These are phyloP conservation scores for Quaeritorhiza haematococci DNA, from an alignment of 371 early-diverging fungal genomes.

Conservation along the genomic window DNA sequence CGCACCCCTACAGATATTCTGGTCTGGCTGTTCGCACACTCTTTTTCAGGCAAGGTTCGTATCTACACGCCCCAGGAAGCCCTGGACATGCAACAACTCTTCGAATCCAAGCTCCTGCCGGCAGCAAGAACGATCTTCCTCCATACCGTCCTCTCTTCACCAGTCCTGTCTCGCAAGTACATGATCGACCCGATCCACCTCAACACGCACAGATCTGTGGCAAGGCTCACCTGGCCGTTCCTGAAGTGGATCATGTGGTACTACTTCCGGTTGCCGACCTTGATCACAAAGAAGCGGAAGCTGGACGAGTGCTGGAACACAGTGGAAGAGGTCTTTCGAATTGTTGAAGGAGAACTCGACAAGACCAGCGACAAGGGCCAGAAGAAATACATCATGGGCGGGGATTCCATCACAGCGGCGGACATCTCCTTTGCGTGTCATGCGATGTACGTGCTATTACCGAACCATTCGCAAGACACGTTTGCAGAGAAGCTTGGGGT, in stretches of 20 bases:
- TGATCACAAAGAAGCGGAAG: no score
- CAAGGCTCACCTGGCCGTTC: conserved; percentile 22
- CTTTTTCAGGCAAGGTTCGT: conserved; percentile 27
- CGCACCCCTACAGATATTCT: conserved; percentile 28
- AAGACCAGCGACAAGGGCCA: background rate
- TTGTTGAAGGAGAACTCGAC: conserved; percentile 11
- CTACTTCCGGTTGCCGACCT: no score
- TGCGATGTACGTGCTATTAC: conserved; percentile 29
- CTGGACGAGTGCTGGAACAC: background rate
- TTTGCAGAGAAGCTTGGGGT: conserved; percentile 13
- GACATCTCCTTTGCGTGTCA: conserved; percentile 38
- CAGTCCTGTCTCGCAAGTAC: conserved; percentile 16
- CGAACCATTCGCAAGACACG: conserved; percentile 22
- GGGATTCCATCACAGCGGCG: conserved; percentile 31
- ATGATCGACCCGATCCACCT: conserved; percentile 20
- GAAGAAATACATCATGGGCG: conserved; percentile 22
- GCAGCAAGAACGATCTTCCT: conserved; percentile 31
- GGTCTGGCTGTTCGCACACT: conserved; percentile 35
- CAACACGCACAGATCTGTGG: conserved; percentile 16
- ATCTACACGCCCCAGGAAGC: conserved; percentile 24
- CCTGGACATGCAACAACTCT: conserved; percentile 24
- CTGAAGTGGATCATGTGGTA: conserved; percentile 6
- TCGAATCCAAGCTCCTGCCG: conserved; percentile 23
- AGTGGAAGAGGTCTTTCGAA: conserved; percentile 14
- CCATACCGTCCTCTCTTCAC: conserved; percentile 11